Conservation (phyloP, 352 stramenopile species). For the Pythium dissotocum region DNA sequence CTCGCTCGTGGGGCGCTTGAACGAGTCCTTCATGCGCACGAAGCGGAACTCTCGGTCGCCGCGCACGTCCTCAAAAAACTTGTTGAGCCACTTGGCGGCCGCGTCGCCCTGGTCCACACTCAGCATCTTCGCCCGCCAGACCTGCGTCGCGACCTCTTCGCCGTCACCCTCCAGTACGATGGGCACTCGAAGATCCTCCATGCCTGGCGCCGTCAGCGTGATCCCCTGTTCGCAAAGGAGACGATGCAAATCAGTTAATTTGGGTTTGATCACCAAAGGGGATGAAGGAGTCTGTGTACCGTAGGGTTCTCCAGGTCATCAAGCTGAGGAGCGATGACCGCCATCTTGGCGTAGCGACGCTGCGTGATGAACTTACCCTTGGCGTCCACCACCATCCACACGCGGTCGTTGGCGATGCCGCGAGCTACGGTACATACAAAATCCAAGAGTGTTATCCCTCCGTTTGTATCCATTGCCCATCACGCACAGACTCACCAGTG, state of each 20-base stretch:
- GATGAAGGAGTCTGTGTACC: constrained; percentile 16
- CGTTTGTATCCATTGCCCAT: too few relatives aligned
- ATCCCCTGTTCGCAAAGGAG: constrained; percentile 29
- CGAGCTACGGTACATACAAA: constrained; percentile 29
- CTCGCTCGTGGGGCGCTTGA: constrained; percentile 46
- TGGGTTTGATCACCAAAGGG: not conserved
- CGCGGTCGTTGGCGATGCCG: constrained; percentile 68
- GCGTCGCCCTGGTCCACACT: constrained; percentile 65
- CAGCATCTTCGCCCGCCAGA: constrained; percentile 63
- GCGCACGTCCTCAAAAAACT: constrained; percentile 43
- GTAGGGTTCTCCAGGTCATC: constrained; percentile 47
- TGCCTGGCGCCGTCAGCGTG: constrained; percentile 60
- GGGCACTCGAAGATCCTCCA: constrained; percentile 60
- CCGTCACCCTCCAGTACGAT: constrained; percentile 40
- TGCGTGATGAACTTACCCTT: constrained; percentile 73
- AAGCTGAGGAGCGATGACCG: constrained; percentile 57
- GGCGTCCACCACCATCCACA: constrained; percentile 77
- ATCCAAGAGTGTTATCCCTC: too few relatives aligned
- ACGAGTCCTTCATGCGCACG: constrained; percentile 60
- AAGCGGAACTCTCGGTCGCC: constrained; percentile 48
- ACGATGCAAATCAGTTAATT: not conserved
- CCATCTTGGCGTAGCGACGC: constrained; percentile 63
- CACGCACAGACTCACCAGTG: constrained; percentile 24
- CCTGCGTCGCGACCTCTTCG: constrained; percentile 38
- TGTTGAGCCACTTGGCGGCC: constrained; percentile 62